These are phyloP conservation scores for Lentinula raphanica DNA, from an alignment of 768 basidiomycete genomes.

Conservation along the genomic window DNA sequence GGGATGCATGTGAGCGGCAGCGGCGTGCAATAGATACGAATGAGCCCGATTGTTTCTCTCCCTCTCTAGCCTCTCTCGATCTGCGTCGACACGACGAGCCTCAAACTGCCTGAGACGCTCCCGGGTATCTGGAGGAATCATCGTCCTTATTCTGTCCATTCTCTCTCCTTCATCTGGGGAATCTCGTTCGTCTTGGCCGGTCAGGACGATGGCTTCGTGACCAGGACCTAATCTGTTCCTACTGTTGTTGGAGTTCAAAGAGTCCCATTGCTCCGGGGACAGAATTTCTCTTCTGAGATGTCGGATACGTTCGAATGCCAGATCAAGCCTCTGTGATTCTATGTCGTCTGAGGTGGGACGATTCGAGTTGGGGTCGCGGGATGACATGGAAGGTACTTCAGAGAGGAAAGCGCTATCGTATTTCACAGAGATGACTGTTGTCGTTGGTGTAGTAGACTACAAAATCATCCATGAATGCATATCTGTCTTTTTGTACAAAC, in stretches of 20 bases:
- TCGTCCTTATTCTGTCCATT: conserved; percentile 5
- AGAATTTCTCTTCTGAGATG: conserved; percentile 49
- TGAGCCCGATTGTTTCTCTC: neutral
- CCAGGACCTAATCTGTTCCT: conserved; percentile 31
- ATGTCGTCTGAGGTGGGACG: conserved; percentile 13
- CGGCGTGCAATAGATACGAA: conserved; percentile 4
- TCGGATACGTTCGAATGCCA: conserved; percentile 50
- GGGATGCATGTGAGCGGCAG: conserved; percentile 7
- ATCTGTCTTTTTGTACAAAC: neutral
- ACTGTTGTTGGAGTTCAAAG: conserved; percentile 18
- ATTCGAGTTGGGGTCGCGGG: neutral
- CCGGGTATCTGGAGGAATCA: conserved; percentile 6
- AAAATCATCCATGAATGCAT: neutral
- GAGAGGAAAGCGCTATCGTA: neutral
- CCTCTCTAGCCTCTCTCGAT: neutral
- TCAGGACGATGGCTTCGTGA: conserved; percentile 32
- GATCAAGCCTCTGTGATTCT: conserved; percentile 44
- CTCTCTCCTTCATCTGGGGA: neutral
- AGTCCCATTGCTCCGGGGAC: conserved; percentile 26
- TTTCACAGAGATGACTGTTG: neutral
- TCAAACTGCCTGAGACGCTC: conserved; percentile 10
- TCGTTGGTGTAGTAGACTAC: neutral
- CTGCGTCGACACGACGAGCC: neutral
- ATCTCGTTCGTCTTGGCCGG: conserved; percentile 14
- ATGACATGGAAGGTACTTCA: neutral